Conservation (phyloP, 2,329 filamentous ascomycete species). For the Thermomyces lanuginosus region DNA sequence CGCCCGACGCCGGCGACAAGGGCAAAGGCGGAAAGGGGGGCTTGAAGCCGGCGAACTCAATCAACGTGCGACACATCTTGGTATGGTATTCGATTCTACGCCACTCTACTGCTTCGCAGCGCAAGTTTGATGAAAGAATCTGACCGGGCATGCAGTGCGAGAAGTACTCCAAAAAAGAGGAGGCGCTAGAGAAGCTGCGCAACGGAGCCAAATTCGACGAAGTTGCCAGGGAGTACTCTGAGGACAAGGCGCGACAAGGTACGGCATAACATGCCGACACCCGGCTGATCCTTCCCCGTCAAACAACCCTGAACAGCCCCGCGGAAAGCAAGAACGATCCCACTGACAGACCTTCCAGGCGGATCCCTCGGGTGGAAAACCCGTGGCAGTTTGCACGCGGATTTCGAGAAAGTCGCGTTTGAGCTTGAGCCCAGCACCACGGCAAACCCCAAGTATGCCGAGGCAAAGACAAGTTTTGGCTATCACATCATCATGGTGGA, state of each 20-base stretch:
- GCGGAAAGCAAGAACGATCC: neutral
- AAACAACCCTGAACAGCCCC: too few species aligned
- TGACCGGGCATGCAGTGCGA: slow-evolving; percentile 30
- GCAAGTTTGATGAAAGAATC: slow-evolving; percentile 1
- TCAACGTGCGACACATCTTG: slow-evolving; percentile 50
- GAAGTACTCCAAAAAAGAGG: slow-evolving; percentile 50
- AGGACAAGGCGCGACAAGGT: slow-evolving; percentile 48
- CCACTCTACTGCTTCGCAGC: neutral
- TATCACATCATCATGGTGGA: slow-evolving; percentile 56
- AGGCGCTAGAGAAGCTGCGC: slow-evolving; percentile 44
- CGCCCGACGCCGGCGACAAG: slow-evolving; percentile 19
- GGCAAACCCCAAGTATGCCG: slow-evolving; percentile 42
- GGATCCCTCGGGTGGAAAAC: slow-evolving; percentile 49
- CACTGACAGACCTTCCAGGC: slow-evolving; percentile 22
- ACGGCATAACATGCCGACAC: slow-evolving; percentile 3
- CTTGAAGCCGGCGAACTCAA: slow-evolving; percentile 44
- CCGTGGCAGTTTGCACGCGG: slow-evolving; percentile 38
- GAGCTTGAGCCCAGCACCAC: slow-evolving; percentile 46
- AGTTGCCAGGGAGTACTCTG: slow-evolving; percentile 46
- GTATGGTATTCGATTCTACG: slow-evolving; percentile 16
- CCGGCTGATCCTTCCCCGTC: neutral
- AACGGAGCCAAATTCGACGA: slow-evolving; percentile 48
- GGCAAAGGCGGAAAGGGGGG: slow-evolving; percentile 25
- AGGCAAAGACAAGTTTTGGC: slow-evolving; percentile 48
- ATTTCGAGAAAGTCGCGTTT: slow-evolving; percentile 47